Evolutionary conservation across 208 protist genomes (phyloP), one percentile per base, ranked within the genome.

Genomic region (Novymonas esmeraldas): DNA sequence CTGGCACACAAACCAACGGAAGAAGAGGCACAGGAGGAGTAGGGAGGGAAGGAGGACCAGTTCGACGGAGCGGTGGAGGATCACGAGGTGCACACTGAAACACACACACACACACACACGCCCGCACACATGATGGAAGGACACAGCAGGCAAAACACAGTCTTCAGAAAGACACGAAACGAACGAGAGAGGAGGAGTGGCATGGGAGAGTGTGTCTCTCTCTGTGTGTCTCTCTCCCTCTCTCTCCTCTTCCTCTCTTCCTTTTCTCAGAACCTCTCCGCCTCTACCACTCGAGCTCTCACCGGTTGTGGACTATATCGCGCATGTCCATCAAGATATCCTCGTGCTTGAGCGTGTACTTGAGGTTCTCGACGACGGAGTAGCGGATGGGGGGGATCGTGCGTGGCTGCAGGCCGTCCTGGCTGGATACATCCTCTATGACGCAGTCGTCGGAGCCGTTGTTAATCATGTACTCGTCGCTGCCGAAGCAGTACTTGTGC

Each of bases 401-500:
- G 42, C 79, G 81, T 9, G 36, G 46, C 58, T 76, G 69, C 69
- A 78, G 54, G 22, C 54, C 75, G 33, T 64, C 48, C 13, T 74
- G 59, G 44, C 57, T 75, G 34, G 44, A 74, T 34, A 18, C 61
- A 34, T 81, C 73, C 20, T 74, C 75, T n/a, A 65, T 77, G 41
- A 63, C 64, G 26, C 60, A 76, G 44, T 70, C 71, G 34, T 70
- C 63, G 6, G 51, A 18, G 16, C 36, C 48, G 50, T 16, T 62
- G 41, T 71, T 70, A 16, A 75, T 31, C 39, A 62, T 72, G 73
- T 89, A 97, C 65, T 92, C 83, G n/a, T 93, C 83, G 45, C 84
- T 92, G 56, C 89, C 87, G 58, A 97, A 97, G 79, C 90, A 95
- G 75, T 92, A 97, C 49, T 87, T 87, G 72, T 97, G 93, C 16